Evolutionary conservation across 192 early-diverging fungal species (phyloP), one percentile per base, ranked within the genome.

Genomic region (Podila minutissima): DNA sequence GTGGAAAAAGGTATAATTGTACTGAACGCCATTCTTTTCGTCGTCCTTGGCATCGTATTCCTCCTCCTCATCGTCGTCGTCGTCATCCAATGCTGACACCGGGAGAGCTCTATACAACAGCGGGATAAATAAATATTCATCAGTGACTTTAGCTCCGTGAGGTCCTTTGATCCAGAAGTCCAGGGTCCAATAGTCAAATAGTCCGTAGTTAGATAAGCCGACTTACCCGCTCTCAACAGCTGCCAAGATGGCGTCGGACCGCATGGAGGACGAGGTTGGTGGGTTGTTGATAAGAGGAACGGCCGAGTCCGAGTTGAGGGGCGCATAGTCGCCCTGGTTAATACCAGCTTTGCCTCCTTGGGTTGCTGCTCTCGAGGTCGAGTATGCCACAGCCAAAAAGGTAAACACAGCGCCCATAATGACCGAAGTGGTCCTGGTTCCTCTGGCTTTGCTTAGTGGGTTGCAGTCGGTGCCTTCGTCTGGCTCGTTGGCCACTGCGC

Each of bases 1-100:
- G 76, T 98, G 96, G 88, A 99, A 97, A 82, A 96, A 96, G 13
- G 94, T 83, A 82, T 97, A 97, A 83, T 88, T 96, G 82, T 97
- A 97, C 59, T 92, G 88, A 22, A 92, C 89, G 13, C 95, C 95
- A 51, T 89, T 87, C 48, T 85, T 86, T 74, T 97, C 97, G 74
- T 98, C 96, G 73, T 98, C 96, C 78, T 81, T 85, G 32, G 77
- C 72, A 59, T 89, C 88, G 63, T 64, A 65, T 37, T 76, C 83
- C 10, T 84, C 85, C 28, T 90, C 88, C 33, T 93, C 92, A 32
- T 92, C 87, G 5, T 87, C 86, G 12, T 89, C 75, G 6, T 86
- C 85, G 32, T 92, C 85, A 35, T 92, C 83, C 17, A 96, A 75
- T 3, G 92, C 93, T 15, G 92, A 92, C 26, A 91, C 86, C 7